Percentiles rank a stretch among this genome's conserved stretches.
These are phyloP conservation scores for Hemileccinum hortonii DNA, from an alignment of 1,284 basidiomycete species.

Conservation along the genomic window DNA sequence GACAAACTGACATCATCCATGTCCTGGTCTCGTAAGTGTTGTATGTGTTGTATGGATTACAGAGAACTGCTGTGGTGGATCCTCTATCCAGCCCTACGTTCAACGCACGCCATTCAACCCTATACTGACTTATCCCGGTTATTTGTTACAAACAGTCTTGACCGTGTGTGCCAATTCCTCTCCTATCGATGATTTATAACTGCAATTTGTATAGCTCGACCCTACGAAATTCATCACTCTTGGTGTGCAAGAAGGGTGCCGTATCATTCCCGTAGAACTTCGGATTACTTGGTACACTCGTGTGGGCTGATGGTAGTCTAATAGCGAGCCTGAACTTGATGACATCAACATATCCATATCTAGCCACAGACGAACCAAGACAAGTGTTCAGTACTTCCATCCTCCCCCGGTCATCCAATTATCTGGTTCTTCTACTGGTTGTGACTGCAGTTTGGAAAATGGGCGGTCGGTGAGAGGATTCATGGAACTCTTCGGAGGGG, in stretches of 20 bases:
- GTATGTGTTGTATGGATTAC: conserved; percentile 61
- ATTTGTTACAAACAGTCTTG: conserved; percentile 13
- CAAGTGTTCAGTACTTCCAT: too few relatives aligned
- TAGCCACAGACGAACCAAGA: too few relatives aligned
- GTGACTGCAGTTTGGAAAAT: too few relatives aligned
- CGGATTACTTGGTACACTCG: conserved; percentile 45
- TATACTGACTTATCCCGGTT: neutral
- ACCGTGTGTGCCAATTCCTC: conserved; percentile 15
- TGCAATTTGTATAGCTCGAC: conserved; percentile 21
- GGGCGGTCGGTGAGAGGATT: too few relatives aligned
- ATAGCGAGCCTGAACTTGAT: too few relatives aligned
- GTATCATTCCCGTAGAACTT: conserved; percentile 53
- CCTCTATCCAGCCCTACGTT: neutral
- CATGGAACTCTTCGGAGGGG: conserved; percentile 50
- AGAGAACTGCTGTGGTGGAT: conserved; percentile 44
- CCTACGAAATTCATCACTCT: conserved; percentile 28
- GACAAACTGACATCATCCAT: conserved; percentile 12
- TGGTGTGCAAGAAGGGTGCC: conserved; percentile 45
- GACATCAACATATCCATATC: too few relatives aligned
- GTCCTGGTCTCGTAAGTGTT: conserved; percentile 39
- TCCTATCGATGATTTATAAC: neutral
- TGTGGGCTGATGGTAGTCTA: conserved; percentile 34
- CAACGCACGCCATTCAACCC: neutral
- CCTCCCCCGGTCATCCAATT: too few relatives aligned
- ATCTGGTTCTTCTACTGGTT: too few relatives aligned